Percentiles rank a stretch among this genome's conserved stretches.
Evolutionary conservation across 768 basidiomycete species (phyloP).

Genomic region (Strobilomyces echinocephalus): DNA sequence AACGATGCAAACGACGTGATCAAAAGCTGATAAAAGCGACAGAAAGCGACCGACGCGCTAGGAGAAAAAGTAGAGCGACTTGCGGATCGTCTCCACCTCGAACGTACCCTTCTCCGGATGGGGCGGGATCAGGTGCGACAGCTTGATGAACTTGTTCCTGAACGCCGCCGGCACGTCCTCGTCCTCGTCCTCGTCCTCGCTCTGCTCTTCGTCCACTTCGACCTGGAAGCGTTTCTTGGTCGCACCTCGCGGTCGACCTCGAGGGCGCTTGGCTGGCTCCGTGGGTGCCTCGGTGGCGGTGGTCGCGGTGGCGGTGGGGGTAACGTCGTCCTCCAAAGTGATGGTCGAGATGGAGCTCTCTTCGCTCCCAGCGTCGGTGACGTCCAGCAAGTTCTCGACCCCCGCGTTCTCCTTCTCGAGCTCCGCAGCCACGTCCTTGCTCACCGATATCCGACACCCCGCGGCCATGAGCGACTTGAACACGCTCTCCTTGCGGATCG

Average conservation of each 20-base stretch:
- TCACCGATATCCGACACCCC: conserved; percentile 43
- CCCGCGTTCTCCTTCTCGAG: conserved; percentile 12
- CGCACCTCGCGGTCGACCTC: conserved; percentile 19
- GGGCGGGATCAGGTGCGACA: conserved; percentile 73
- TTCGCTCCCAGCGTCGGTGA: conserved; percentile 32
- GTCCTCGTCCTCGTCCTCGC: conserved; percentile 17
- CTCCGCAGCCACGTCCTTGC: conserved; percentile 36
- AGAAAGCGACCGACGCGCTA: conserved; percentile 30
- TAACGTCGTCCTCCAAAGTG: background rate
- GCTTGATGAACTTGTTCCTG: conserved; percentile 63
- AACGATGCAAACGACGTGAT: background rate
- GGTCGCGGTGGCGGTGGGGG: background rate
- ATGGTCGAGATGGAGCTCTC: conserved; percentile 30
- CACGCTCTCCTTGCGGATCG: conserved; percentile 36
- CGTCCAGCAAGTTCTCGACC: conserved; percentile 34
- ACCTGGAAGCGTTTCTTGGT: conserved; percentile 17
- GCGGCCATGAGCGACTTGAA: conserved; percentile 40
- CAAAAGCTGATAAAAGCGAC: no score
- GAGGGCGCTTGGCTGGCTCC: conserved; percentile 7
- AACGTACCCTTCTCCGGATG: conserved; percentile 84
- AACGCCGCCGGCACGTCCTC: conserved; percentile 22
- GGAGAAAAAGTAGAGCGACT: conserved; percentile 92
- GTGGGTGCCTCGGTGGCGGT: background rate
- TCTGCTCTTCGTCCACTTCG: background rate
- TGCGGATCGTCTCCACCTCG: conserved; percentile 74